Percentiles rank a stretch among this genome's conserved stretches.
These are phyloP conservation scores for Vigna unguiculata DNA, from an alignment of 306 rosid genomes.

Conservation along the genomic window DNA sequence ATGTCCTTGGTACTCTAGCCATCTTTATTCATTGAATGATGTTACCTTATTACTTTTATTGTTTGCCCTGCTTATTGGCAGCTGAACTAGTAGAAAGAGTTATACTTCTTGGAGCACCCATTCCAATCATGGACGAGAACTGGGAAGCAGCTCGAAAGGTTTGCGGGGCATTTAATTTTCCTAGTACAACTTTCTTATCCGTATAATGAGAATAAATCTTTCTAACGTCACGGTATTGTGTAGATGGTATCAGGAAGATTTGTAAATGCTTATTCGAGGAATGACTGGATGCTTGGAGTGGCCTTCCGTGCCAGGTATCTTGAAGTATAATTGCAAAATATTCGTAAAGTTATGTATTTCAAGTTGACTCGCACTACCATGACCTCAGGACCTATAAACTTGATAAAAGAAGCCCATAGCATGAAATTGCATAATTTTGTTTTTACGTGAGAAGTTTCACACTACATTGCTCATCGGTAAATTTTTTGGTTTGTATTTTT, in stretches of 20 bases:
- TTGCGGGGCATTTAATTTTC: constrained; percentile 9
- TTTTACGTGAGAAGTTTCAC: not conserved
- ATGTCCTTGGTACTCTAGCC: constrained; percentile 14
- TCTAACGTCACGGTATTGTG: constrained; percentile 26
- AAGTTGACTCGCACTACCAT: not conserved
- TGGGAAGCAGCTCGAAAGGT: constrained; percentile 69
- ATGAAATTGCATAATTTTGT: not conserved
- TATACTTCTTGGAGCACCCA: constrained; percentile 72
- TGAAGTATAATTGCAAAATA: constrained; percentile 9
- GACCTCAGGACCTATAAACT: not conserved
- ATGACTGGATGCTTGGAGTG: constrained; percentile 70
- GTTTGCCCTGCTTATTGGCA: constrained; percentile 35
- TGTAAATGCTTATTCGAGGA: constrained; percentile 67
- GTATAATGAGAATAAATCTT: not conserved
- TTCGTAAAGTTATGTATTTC: not conserved
- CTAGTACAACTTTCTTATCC: not conserved
- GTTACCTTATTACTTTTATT: not conserved
- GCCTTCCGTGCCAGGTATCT: constrained; percentile 61
- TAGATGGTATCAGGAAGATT: constrained; percentile 82
- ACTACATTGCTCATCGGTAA: not conserved
- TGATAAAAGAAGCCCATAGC: not conserved
- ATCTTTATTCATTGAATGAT: constrained; percentile 1
- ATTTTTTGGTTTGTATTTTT: not conserved
- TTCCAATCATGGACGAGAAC: constrained; percentile 62
- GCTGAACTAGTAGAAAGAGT: constrained; percentile 65